Conservation (phyloP, 129 eudicot species). For the Flaveria ramosissima region DNA sequence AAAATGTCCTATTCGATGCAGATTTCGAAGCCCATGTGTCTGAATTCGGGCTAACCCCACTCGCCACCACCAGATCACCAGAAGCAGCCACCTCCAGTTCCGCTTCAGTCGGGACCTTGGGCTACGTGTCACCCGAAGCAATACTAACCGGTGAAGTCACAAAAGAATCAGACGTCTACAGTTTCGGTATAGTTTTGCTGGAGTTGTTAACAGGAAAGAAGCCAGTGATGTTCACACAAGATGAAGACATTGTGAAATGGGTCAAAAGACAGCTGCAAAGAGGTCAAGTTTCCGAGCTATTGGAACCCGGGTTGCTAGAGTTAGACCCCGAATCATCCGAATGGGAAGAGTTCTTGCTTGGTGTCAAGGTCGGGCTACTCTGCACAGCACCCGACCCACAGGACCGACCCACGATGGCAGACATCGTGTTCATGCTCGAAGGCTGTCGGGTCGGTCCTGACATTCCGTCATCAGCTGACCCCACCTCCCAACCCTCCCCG, state of each 20-base stretch:
- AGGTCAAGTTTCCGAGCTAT: slow-evolving; percentile 77
- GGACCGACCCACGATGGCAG: slow-evolving; percentile 83
- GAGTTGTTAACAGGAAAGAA: slow-evolving; percentile 82
- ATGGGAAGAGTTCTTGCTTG: slow-evolving; percentile 95
- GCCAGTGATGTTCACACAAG: slow-evolving; percentile 86
- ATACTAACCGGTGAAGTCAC: slow-evolving; percentile 52
- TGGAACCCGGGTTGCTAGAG: slow-evolving; percentile 87
- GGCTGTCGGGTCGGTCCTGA: slow-evolving; percentile 96
- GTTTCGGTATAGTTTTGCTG: slow-evolving; percentile 83
- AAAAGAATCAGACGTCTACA: slow-evolving; percentile 78
- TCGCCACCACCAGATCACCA: slow-evolving; percentile 39
- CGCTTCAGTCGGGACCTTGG: slow-evolving; percentile 60
- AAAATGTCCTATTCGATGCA: slow-evolving; percentile 79
- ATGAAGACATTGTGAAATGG: slow-evolving; percentile 92
- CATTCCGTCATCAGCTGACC: slow-evolving; percentile 81
- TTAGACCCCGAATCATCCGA: slow-evolving; percentile 94
- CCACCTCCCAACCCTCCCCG: slow-evolving; percentile 77
- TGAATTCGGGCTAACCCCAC: slow-evolving; percentile 66
- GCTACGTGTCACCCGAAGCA: slow-evolving; percentile 75
- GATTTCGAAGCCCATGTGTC: slow-evolving; percentile 95
- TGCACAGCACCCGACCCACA: slow-evolving; percentile 88
- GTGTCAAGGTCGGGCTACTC: slow-evolving; percentile 80
- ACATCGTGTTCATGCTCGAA: slow-evolving; percentile 89
- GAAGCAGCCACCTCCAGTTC: slow-evolving; percentile 60
- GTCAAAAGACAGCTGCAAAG: slow-evolving; percentile 79